phyloP scores from a whole-genome alignment of 495 filamentous ascomycete genomes.

The Pseudomonodictys pantanalensis region DNA sequence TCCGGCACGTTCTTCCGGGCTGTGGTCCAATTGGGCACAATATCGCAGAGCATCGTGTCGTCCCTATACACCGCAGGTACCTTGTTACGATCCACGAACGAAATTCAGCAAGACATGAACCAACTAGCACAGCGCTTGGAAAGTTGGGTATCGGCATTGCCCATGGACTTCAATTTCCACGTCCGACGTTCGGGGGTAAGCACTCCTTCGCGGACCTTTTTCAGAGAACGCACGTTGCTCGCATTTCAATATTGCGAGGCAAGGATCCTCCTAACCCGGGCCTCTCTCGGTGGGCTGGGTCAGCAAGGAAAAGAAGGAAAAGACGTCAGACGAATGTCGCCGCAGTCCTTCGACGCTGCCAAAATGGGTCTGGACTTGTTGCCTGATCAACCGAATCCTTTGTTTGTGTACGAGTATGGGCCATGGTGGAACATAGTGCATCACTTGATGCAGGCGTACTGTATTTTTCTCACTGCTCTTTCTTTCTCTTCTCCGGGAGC shows the following conservation, averaged over 20 bases:
- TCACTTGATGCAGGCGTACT: conserved; percentile 15
- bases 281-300: conserved; percentile 1
- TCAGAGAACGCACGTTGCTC: conserved; percentile 3
- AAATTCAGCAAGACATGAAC: conserved; percentile 6
- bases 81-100: not conserved
- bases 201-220: not conserved
- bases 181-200: not conserved
- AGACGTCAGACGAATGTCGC: not conserved
- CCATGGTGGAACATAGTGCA: conserved; percentile 24
- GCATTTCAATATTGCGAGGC: conserved; percentile 7
- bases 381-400: conserved; percentile 15
- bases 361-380: conserved; percentile 4
- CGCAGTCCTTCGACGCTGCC: conserved; percentile 6
- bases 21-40: conserved; percentile 3
- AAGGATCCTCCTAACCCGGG: conserved; percentile 13
- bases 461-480: conserved; percentile 10
- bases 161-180: conserved; percentile 8
- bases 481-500: not conserved
- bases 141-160: conserved; percentile 5
- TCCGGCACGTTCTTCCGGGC: conserved; percentile 12
- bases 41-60: conserved; percentile 15
- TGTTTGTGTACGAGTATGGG: conserved; percentile 10
- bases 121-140: conserved; percentile 2
- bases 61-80: conserved; percentile 18
- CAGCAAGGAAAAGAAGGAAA: not conserved